Base-by-base conservation (phyloP, 1,139 yeast species). In the Kodamaea arcana region DNA sequence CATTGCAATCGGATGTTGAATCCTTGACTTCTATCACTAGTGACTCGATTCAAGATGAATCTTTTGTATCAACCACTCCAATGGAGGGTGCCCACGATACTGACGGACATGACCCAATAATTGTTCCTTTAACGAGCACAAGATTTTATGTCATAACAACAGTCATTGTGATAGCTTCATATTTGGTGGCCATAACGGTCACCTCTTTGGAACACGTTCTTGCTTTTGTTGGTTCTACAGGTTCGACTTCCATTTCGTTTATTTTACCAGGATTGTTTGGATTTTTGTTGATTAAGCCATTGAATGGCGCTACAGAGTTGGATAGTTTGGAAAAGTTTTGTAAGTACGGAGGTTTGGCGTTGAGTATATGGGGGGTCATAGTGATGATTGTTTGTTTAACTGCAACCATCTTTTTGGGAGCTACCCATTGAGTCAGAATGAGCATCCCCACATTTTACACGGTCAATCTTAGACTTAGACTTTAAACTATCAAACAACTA, bases 141-240 rank as follows among this genome's bases (percentile, higher is more conserved):
- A 66, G 69, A 40, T 83, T 86, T 54, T 65, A 76, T 39, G 48
- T 70, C n/a, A 75, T 88, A 36, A 90, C 97, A 0, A 51, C 81
- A 0, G 46, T 65, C 1, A 81, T 90, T 27, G 74, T 90, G 20
- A 32, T 74, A 0, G 55, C 69, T 17, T 78, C 94, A 20, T 87
- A 83, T 51, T 43, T 78, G 14, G 73, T 86, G n/a, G 95, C 97
- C 0, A 69, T 83, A 25, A 61, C 81, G 1, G 94, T 90, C 5
- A 69, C 74, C 1, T 86, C 95, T 0, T 72, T 90, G 46, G 97
- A 88, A 33, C 80, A 78, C 38, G 94, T 92, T 25, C 69, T 90
- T 42, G 95, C 96, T 4, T 79, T 90, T 59, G 97, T 90, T 4
- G 97, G 97, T 2, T 83, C 95, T 3, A 90, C 97, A 0, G 97